Base-by-base conservation (phyloP, 202 grass and related monocot species). In the Cymbopogon flexuosus region DNA sequence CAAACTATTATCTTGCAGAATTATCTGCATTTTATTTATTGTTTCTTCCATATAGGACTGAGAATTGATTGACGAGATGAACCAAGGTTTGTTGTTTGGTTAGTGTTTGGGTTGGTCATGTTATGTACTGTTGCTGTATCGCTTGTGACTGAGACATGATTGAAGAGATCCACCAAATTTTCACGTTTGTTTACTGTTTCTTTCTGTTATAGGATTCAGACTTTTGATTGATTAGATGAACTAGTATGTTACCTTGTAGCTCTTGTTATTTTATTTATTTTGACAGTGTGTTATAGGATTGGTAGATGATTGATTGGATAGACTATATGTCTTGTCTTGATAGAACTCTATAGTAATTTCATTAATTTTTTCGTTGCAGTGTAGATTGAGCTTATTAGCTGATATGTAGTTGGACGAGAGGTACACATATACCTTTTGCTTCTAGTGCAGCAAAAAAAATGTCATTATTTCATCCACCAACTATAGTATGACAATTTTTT, bases 401-500 rank as follows among this genome's bases (percentile, higher is more conserved):
- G 62, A 36, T 61, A 29, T 80, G 40, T 40, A 76, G 16, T 76
- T 81, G 13, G 21, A 64, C 14, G 31, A 62, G n/a, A 13, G 6
- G 19, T 60, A 60, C 57, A 23, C 23, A 12, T 60, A 27, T 27
- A 39, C 42, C 77, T 76, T 84, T 37, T 3, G 14, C 65, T 77
- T 47, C 29, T 61, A 70, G 0, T 60, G 29, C n/a, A 43, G 22
- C 39, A 41, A 22, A 69, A 42, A 24, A 42, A 36, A 62, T 81
- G 11, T 1, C 41, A 65, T 76, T 21, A 45, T 77, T 87, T 59
- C 9, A 29, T 65, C 45, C 24, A 19, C 15, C 29, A 51, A 15
- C 22, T 81, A 39, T 77, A 76, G 24, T 70, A 33, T 54, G 14
- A 0, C 23, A 65, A 40, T 77, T 71, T 77, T 71, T 40, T 78